These are phyloP conservation scores for Rhizopogon sp. DNA, from an alignment of 768 basidiomycete genomes.

Conservation along the genomic window DNA sequence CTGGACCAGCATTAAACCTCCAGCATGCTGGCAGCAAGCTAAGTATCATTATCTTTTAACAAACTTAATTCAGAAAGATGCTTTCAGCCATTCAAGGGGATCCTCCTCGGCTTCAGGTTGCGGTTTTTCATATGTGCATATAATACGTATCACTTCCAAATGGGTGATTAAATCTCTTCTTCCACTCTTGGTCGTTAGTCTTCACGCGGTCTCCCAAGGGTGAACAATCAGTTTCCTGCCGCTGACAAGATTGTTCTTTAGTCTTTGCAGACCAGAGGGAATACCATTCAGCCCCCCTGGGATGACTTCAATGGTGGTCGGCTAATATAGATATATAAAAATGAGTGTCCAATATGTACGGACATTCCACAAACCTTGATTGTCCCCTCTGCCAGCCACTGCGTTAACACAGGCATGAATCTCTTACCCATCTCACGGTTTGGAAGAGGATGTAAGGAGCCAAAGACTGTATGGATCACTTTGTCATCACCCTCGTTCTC, in stretches of 20 bases:
- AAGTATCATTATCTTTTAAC: too few species aligned
- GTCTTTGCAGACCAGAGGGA: conserved; percentile 23
- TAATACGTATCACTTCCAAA: conserved; percentile 19
- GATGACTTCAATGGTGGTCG: conserved; percentile 33
- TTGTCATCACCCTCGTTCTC: conserved; percentile 3
- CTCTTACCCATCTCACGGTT: conserved; percentile 4
- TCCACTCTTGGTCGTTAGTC: conserved; percentile 19
- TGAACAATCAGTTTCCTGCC: conserved; percentile 33
- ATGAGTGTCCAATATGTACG: background rate
- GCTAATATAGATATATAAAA: conserved; percentile 16
- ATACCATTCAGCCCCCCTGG: conserved; percentile 35
- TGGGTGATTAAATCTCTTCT: background rate
- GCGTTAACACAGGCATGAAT: conserved; percentile 7
- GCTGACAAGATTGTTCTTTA: conserved; percentile 33
- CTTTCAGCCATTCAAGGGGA: too few species aligned
- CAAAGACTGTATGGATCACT: background rate
- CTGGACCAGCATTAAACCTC: too few species aligned
- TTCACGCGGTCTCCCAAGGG: conserved; percentile 27
- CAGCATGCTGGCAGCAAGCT: too few species aligned
- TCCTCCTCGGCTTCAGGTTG: background rate
- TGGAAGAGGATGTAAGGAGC: background rate
- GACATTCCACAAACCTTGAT: conserved; percentile 12
- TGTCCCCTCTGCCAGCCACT: conserved; percentile 10
- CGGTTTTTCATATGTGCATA: conserved; percentile 11
- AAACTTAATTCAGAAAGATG: too few species aligned